These are phyloP conservation scores for Pseudophaeomoniella oleicola DNA, from an alignment of 2,329 filamentous ascomycete genomes.

Conservation along the genomic window DNA sequence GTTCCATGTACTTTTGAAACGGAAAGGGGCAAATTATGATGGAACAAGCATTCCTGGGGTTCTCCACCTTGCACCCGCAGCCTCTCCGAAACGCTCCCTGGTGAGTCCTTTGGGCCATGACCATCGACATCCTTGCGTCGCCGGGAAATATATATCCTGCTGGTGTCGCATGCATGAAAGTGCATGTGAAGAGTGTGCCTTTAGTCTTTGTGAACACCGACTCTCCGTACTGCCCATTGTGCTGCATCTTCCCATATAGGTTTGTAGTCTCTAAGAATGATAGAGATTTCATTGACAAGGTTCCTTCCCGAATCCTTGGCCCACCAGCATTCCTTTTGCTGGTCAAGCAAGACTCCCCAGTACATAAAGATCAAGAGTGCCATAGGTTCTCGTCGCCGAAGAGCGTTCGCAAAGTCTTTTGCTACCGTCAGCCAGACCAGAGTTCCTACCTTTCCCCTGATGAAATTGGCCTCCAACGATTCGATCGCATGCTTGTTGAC, in stretches of 20 bases:
- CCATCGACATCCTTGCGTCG: too few relatives aligned
- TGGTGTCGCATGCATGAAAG: too few relatives aligned
- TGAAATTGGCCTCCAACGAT: constrained; percentile 1
- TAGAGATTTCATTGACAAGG: constrained; percentile 2
- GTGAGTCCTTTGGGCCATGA: too few relatives aligned
- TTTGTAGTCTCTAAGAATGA: constrained; percentile 1
- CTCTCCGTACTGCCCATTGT: background rate
- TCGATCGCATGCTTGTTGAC: constrained; percentile 2
- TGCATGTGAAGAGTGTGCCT: too few relatives aligned
- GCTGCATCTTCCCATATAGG: background rate
- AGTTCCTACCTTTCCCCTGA: background rate
- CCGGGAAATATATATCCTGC: too few relatives aligned
- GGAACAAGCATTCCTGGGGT: background rate
- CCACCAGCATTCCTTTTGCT: constrained; percentile 21
- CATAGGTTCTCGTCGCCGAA: constrained; percentile 16
- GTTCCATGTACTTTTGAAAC: background rate
- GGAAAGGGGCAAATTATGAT: background rate
- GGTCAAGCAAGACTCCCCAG: constrained; percentile 19
- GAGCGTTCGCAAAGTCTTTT: constrained; percentile 17
- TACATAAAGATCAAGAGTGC: constrained; percentile 20
- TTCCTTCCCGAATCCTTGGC: constrained; percentile 16
- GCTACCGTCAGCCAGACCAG: constrained; percentile 15
- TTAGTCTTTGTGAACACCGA: too few relatives aligned
- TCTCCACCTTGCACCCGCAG: too few relatives aligned
- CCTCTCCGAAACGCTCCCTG: too few relatives aligned